Evolutionary conservation across 1,284 basidiomycete genomes (phyloP).

Genomic region (Omphalotus olearius): DNA sequence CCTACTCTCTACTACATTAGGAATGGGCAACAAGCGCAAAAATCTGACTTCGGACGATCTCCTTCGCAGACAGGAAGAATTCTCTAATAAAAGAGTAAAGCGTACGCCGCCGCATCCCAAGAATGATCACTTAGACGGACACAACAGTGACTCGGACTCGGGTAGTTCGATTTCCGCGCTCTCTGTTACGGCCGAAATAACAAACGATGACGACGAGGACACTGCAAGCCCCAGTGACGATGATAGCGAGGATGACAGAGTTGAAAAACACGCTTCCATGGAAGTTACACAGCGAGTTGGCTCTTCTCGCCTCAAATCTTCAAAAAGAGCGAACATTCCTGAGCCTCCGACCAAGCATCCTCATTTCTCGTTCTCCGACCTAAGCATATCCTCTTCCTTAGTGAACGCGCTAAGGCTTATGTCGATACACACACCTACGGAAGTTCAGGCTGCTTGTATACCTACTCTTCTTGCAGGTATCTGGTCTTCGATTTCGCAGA

Average conservation of each 20-base stretch:
- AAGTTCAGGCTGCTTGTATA: slow-evolving; percentile 89
- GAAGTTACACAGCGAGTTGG: slow-evolving; percentile 2
- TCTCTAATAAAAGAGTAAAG: slow-evolving; percentile 26
- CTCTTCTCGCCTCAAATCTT: slow-evolving; percentile 17
- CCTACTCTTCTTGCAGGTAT: slow-evolving; percentile 80
- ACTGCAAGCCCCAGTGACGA: no score
- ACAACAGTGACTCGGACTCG: slow-evolving; percentile 8
- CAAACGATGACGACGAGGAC: neutral
- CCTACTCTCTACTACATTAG: slow-evolving; percentile 1
- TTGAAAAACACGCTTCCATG: no score
- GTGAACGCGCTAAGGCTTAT: slow-evolving; percentile 73
- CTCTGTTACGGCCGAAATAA: neutral
- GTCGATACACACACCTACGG: slow-evolving; percentile 85
- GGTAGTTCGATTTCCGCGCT: neutral
- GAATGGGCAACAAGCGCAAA: slow-evolving; percentile 22
- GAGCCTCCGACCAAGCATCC: slow-evolving; percentile 26
- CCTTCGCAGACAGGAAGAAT: slow-evolving; percentile 30
- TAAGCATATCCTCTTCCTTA: slow-evolving; percentile 75
- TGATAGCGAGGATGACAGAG: no score
- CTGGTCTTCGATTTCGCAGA: neutral
- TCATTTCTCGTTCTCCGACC: slow-evolving; percentile 51
- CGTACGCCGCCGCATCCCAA: neutral
- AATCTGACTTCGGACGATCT: slow-evolving; percentile 34
- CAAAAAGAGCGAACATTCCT: slow-evolving; percentile 27
- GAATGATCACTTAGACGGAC: slow-evolving; percentile 12